Conservation (phyloP, 352 stramenopile genomes). For the Stramenopiles sp. region DNA sequence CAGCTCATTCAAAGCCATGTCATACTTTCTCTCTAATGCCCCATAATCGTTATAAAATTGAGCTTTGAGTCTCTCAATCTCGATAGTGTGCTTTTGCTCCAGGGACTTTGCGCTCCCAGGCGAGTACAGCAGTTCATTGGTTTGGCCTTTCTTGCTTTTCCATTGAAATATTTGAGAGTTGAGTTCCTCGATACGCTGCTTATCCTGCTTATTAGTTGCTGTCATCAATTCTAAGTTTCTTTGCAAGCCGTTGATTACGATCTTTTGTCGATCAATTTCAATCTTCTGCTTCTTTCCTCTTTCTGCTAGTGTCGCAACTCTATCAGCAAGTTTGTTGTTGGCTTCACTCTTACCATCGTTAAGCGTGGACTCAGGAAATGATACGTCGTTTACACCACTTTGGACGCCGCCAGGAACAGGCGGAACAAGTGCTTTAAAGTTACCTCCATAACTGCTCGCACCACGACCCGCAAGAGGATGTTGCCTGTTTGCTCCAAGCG, state of each 20-base stretch:
- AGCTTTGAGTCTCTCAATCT: background rate
- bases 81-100: background rate
- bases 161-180: background rate
- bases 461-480: background rate
- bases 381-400: background rate
- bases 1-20: background rate
- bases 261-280: slow-evolving; percentile 1
- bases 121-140: background rate
- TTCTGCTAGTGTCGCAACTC: background rate
- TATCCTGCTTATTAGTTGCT: background rate
- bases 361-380: background rate
- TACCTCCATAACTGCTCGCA: background rate
- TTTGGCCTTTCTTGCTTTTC: background rate
- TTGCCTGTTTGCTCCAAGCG: too few relatives aligned
- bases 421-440: background rate
- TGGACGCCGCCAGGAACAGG: background rate
- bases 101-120: background rate
- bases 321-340: background rate
- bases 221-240: background rate
- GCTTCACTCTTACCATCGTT: background rate
- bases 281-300: background rate
- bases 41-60: background rate
- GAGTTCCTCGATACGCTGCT: background rate
- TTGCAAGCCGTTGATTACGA: background rate
- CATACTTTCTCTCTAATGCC: background rate